Evolutionary conservation across 495 filamentous ascomycete species (phyloP).

Genomic region (Neurospora sp.): DNA sequence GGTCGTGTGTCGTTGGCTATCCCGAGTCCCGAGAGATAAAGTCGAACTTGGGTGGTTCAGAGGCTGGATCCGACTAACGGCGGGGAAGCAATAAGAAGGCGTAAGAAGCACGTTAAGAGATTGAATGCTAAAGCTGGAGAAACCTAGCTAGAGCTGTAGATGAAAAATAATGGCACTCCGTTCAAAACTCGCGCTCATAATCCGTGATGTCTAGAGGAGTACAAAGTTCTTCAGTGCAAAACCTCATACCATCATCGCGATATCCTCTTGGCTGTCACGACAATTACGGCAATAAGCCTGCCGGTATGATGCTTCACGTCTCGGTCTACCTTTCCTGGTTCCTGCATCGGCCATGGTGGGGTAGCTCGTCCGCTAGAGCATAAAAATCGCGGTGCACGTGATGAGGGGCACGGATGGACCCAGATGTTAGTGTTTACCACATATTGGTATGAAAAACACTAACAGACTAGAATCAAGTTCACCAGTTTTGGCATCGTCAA

Average conservation of each 20-base stretch:
- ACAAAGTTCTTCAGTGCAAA: neutral
- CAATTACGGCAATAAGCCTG: neutral
- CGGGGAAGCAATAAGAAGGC: neutral
- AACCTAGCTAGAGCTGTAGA: neutral
- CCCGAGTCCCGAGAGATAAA: too few relatives aligned
- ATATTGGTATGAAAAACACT: neutral
- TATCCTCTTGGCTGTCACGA: neutral
- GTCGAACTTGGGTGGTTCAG: neutral
- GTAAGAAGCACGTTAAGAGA: neutral
- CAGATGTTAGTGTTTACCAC: neutral
- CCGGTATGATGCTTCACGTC: neutral
- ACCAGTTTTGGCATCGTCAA: neutral
- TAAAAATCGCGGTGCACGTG: slow-evolving; percentile 6
- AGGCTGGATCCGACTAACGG: neutral
- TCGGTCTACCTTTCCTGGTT: neutral
- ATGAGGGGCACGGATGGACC: slow-evolving; percentile 5
- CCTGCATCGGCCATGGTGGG: neutral
- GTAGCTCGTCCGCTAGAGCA: neutral
- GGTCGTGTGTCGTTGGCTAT: neutral
- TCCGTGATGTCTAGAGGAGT: neutral
- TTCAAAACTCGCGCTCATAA: neutral
- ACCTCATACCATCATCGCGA: neutral
- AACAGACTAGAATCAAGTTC: neutral
- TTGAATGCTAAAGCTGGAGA: neutral
- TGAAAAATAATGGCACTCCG: neutral